Evolutionary conservation across 2,329 filamentous ascomycete genomes (phyloP).

Genomic region (Amylocarpus encephaloides): DNA sequence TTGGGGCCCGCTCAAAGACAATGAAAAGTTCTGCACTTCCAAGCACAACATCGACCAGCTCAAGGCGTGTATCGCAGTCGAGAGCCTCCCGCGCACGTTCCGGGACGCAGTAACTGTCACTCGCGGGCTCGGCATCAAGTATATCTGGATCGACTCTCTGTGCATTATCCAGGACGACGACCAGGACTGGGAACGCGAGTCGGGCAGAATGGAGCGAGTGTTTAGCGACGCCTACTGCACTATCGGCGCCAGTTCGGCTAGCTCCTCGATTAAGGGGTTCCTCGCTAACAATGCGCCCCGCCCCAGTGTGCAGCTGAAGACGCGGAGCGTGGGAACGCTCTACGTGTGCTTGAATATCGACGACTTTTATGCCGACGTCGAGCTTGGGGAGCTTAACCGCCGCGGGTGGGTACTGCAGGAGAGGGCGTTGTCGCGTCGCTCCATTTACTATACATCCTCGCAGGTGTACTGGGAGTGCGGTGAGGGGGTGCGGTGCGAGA

Average conservation of each 20-base stretch:
- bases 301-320: neutral
- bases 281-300: neutral
- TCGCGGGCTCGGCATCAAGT: no score
- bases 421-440: neutral
- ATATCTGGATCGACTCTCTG: no score
- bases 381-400: neutral
- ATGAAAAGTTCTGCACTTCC: no score
- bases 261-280: neutral
- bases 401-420: slow-evolving; percentile 5
- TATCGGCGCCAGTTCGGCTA: neutral
- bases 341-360: neutral
- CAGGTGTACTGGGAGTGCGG: slow-evolving; percentile 2
- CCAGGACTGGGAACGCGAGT: no score
- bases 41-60: no score
- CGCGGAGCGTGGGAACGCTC: neutral
- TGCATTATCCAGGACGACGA: no score
- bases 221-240: slow-evolving; percentile 1
- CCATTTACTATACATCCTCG: neutral
- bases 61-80: no score
- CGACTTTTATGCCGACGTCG: neutral
- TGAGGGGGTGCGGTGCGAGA: slow-evolving; percentile 3
- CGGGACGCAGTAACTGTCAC: no score
- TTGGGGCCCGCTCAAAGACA: no score
- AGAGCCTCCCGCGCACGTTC: no score
- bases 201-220: neutral